Evolutionary conservation across 2,329 filamentous ascomycete species (phyloP).

Genomic region (Talaromyces sp.): DNA sequence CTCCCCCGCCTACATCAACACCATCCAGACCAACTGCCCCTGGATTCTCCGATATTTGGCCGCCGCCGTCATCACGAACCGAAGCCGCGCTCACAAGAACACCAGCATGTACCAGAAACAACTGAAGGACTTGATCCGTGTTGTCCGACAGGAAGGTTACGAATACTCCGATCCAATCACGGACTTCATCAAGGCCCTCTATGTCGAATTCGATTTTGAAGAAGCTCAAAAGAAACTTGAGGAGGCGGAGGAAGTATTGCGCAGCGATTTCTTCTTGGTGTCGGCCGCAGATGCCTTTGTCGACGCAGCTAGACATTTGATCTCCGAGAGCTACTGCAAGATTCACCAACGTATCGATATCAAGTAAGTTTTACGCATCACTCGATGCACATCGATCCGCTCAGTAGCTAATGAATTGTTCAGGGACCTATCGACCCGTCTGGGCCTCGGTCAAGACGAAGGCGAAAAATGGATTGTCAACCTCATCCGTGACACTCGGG

Average conservation of each 20-base stretch:
- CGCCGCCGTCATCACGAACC: constrained; percentile 91
- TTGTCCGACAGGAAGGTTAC: constrained; percentile 95
- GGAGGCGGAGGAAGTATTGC: constrained; percentile 85
- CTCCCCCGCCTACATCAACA: constrained; percentile 97
- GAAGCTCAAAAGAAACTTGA: constrained; percentile 86
- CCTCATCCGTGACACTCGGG: constrained; percentile 92
- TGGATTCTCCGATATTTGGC: constrained; percentile 95
- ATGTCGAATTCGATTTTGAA: constrained; percentile 95
- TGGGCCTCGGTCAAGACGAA: constrained; percentile 88
- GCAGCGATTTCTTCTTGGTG: constrained; percentile 91
- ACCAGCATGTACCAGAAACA: constrained; percentile 92
- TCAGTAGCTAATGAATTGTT: constrained; percentile 21
- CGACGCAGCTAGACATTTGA: constrained; percentile 89
- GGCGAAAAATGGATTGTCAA: constrained; percentile 99
- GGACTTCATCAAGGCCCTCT: constrained; percentile 92
- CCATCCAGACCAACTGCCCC: constrained; percentile 94
- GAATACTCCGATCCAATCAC: constrained; percentile 96
- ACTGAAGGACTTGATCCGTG: constrained; percentile 92
- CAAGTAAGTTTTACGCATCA: constrained; percentile 52
- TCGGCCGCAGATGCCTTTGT: constrained; percentile 83
- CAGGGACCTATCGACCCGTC: constrained; percentile 81
- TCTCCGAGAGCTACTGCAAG: constrained; percentile 99
- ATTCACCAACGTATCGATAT: constrained; percentile 99
- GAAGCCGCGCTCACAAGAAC: constrained; percentile 70
- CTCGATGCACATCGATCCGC: neutral